Percentiles rank a stretch among this genome's conserved stretches.
These are phyloP conservation scores for Drosera spatulata DNA, from an alignment of 179 eudicot species.

Conservation along the genomic window DNA sequence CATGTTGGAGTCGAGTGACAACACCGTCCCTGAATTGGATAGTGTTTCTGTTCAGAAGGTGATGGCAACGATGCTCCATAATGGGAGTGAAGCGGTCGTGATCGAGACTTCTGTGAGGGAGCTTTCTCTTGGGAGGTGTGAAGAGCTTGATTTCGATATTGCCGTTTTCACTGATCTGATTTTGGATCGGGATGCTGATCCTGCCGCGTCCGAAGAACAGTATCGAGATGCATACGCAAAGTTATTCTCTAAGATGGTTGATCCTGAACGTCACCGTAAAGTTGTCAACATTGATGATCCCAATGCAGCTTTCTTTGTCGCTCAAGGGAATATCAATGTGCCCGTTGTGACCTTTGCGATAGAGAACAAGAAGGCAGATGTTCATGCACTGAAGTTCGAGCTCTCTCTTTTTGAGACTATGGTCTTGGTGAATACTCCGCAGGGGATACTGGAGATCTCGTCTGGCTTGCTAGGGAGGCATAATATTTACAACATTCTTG, in stretches of 20 bases:
- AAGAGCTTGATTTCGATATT: constrained; percentile 90
- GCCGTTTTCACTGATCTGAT: constrained; percentile 81
- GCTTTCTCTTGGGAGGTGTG: constrained; percentile 57
- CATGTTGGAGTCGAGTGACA: constrained; percentile 47
- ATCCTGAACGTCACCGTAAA: constrained; percentile 83
- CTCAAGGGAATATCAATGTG: constrained; percentile 74
- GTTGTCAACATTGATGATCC: constrained; percentile 87
- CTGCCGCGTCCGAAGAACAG: constrained; percentile 68
- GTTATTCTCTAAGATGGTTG: constrained; percentile 84
- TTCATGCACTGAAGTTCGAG: constrained; percentile 74
- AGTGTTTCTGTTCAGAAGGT: constrained; percentile 76
- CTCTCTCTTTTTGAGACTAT: constrained; percentile 93
- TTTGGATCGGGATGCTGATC: constrained; percentile 37
- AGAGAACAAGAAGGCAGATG: constrained; percentile 89
- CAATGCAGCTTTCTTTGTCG: constrained; percentile 55
- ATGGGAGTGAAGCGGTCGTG: constrained; percentile 90
- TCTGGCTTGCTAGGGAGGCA: constrained; percentile 93
- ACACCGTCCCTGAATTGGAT: constrained; percentile 27
- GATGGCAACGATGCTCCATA: constrained; percentile 91
- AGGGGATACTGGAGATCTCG: constrained; percentile 90
- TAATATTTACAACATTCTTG: constrained; percentile 83
- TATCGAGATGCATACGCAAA: constrained; percentile 49
- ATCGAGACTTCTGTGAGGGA: constrained; percentile 78
- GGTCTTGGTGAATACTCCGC: constrained; percentile 80
- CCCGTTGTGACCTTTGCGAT: constrained; percentile 81